Conservation (phyloP, 1,284 basidiomycete genomes). For the Chalciporus sp. region DNA sequence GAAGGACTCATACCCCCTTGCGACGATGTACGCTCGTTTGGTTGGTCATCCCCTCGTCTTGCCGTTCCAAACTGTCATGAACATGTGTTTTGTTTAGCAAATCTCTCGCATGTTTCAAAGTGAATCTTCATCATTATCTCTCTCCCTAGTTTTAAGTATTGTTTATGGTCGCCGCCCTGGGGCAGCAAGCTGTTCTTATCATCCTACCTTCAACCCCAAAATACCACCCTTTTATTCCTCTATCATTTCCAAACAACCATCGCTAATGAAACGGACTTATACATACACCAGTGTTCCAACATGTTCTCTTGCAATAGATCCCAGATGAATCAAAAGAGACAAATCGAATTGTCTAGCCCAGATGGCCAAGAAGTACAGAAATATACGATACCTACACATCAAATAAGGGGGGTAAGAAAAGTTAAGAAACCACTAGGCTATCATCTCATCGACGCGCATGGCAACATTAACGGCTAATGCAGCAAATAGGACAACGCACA, state of each 20-base stretch:
- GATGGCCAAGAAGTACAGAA: background rate
- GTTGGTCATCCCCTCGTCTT: slow-evolving; percentile 19
- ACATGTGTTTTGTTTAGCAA: slow-evolving; percentile 11
- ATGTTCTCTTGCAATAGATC: background rate
- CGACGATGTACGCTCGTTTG: slow-evolving; percentile 30
- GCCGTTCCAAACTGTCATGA: slow-evolving; percentile 3
- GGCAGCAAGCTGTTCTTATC: slow-evolving; percentile 21
- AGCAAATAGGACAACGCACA: slow-evolving; percentile 71
- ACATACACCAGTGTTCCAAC: slow-evolving; percentile 6
- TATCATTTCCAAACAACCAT: slow-evolving; percentile 19
- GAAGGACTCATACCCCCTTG: slow-evolving; percentile 18
- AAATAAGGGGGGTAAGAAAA: background rate
- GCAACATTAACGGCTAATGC: slow-evolving; percentile 80
- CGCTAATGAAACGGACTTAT: slow-evolving; percentile 29
- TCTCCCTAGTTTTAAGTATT: slow-evolving; percentile 24
- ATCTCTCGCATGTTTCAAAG: slow-evolving; percentile 7
- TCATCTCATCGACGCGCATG: slow-evolving; percentile 55
- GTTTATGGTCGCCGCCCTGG: slow-evolving; percentile 14
- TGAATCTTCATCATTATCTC: slow-evolving; percentile 23
- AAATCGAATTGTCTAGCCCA: background rate
- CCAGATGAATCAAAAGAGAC: background rate
- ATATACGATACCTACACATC: background rate
- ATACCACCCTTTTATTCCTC: slow-evolving; percentile 26
- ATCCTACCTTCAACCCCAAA: slow-evolving; percentile 11
- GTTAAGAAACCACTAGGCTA: slow-evolving; percentile 3